A percentile compares a stretch with the other conserved stretches of the same genome.
Conservation (phyloP, 148 eudicot species). For the Persicaria maculosa region DNA sequence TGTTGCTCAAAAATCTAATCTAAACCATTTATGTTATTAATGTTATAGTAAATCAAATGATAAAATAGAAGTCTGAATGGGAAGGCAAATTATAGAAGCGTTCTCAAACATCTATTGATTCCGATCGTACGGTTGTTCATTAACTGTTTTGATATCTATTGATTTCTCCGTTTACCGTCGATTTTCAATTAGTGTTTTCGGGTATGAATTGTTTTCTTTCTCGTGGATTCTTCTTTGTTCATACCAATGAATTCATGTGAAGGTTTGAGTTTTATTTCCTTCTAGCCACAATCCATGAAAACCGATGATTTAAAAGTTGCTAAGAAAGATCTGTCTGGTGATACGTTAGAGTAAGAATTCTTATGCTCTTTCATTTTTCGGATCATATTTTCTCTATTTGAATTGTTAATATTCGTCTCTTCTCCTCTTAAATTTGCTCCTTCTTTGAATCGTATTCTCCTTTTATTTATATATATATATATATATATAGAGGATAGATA, state of each 20-base stretch:
- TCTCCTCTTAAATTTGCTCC: too few relatives aligned
- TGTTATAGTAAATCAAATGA: too few relatives aligned
- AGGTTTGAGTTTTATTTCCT: constrained; percentile 15
- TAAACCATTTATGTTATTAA: too few relatives aligned
- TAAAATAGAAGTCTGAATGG: too few relatives aligned
- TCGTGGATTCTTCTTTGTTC: background rate
- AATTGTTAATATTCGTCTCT: background rate
- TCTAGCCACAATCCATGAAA: constrained; percentile 14
- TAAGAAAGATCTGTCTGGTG: constrained; percentile 46
- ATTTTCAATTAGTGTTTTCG: background rate
- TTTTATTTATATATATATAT: too few relatives aligned
- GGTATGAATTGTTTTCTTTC: background rate
- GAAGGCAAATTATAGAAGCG: too few relatives aligned
- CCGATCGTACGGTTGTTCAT: constrained; percentile 4
- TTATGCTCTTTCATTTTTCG: background rate
- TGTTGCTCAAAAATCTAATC: too few relatives aligned
- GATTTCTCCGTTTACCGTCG: constrained; percentile 1
- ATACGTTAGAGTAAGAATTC: constrained; percentile 38
- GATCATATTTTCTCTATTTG: background rate
- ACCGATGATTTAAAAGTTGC: constrained; percentile 34
- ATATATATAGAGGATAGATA: too few relatives aligned
- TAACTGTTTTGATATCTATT: constrained; percentile 13
- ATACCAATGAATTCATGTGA: constrained; percentile 21
- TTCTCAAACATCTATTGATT: constrained; percentile 30
- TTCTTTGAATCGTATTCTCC: too few relatives aligned